Evolutionary conservation across 495 filamentous ascomycete genomes (phyloP), one percentile per base, ranked within the genome.

Genomic region (Durotheca rogersii): DNA sequence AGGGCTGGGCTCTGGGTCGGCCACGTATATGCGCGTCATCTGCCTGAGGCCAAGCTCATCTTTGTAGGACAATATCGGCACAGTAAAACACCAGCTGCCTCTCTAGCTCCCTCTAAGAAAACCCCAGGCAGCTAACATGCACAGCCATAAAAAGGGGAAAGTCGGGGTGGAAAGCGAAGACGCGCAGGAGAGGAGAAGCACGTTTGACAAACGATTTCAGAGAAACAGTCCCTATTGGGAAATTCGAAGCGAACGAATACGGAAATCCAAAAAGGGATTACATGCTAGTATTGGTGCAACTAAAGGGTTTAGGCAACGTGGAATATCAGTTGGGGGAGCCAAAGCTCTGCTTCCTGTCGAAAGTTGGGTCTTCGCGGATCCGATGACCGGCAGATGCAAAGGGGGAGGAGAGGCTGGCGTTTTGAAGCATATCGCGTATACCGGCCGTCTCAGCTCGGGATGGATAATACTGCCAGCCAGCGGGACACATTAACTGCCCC

Each of bases 171-270:
- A 50, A 47, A 42, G 16, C 29, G 47, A 29, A 48, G 40, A 29
- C 27, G 46, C 29, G 27, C 40, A 38, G 29, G n/a, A 19, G 30
- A 37, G 18, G 51, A 11, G 6, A 48, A 36, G 33, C n/a, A 10
- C 39, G 49, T 47, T 40, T 52, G 41, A 49, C 49, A 54, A 61
- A 53, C 46, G 53, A 60, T 53, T 60, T 50, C 31, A 42, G 41
- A 27, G 40, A 21, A 50, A 40, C 41, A 15, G 36, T 42, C 62
- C 60, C 37, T 47, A 63, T 60, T 19, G 37, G 62, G 62, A 56
- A 66, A 61, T 58, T 36, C 50, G 56, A 66, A 61, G 62, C 62
- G 62, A 66, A 56, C 42, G 44, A 51, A 63, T 54, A 29, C 47
- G 56, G 62, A 50, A 48, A 58, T 25, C 56, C 46, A 40, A 45